phyloP scores from a whole-genome alignment of 2,329 filamentous ascomycete species.

The Colletotrichum tanaceti region DNA sequence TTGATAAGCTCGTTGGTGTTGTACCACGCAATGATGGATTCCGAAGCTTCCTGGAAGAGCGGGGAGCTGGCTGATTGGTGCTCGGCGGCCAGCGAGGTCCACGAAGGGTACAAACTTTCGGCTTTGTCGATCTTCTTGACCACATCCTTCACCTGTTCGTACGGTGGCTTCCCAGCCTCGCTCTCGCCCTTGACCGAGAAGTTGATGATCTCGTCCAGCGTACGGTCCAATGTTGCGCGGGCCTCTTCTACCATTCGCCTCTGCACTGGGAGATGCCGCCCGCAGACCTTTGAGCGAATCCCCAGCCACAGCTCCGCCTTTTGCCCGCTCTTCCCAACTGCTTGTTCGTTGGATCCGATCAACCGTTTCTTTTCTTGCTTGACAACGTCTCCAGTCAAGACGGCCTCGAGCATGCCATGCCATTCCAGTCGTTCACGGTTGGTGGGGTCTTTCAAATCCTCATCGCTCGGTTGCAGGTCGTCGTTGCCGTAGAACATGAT shows the following conservation, averaged over 20 bases:
- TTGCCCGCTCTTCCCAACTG: constrained; percentile 71
- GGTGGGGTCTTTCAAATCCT: constrained; percentile 88
- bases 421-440: constrained; percentile 94
- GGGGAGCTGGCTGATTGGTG: constrained; percentile 82
- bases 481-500: constrained; percentile 94
- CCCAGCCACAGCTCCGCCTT: constrained; percentile 89
- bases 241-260: constrained; percentile 89
- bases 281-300: constrained; percentile 84
- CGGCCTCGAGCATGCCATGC: constrained; percentile 97
- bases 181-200: constrained; percentile 96
- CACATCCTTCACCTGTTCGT: constrained; percentile 89
- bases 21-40: constrained; percentile 94
- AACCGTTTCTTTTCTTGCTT: constrained; percentile 97
- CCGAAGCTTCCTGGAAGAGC: constrained; percentile 83
- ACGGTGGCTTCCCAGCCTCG: constrained; percentile 87
- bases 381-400: constrained; percentile 95
- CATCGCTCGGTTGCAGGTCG: constrained; percentile 85
- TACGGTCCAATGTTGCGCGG: constrained; percentile 76
- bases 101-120: constrained; percentile 86
- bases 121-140: constrained; percentile 91
- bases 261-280: constrained; percentile 85
- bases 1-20: constrained; percentile 98
- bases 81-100: constrained; percentile 76
- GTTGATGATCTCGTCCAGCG: constrained; percentile 88
- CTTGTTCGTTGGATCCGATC: constrained; percentile 77